Evolutionary conservation across 2,329 filamentous ascomycete species (phyloP), one percentile per base, ranked within the genome.

Genomic region (Fusarium sp.): DNA sequence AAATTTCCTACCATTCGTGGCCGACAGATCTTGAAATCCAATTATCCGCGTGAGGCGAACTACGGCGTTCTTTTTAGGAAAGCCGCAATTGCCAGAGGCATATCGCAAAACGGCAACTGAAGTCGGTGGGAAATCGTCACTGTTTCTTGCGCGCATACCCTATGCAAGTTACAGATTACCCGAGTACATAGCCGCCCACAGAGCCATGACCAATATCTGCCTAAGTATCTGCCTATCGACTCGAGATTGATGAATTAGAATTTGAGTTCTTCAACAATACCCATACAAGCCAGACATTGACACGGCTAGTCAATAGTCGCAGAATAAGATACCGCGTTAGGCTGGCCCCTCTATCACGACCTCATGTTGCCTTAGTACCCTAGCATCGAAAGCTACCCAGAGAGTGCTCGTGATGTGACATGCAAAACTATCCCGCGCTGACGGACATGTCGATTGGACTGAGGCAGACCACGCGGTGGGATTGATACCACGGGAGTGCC

Each of bases 401-500:
- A 51, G 26, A 55, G 44, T 31, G 28, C 63, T 53, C 46, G 63
- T 56, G 55, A 58, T 59, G 63, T 53, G 62, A 63, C 62, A 60
- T 53, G 58, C 63, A 58, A 67, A 39, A 52, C 46, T 55, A 71
- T 72, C 62, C 66, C 62, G 50, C 72, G 58, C 49, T 57, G 63
- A 62, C 50, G 51, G 38, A 33, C 57, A 55, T 58, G 46, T 52
- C 63, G 40, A 55, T 49, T 61, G 63, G 50, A 46, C 51, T 60
- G 54, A 56, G 63, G 56, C 44, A 57, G 69, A 68, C 58, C 69
- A 67, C 64, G 58, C 53, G 48, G 49, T 58, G 66, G 51, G 43
- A 72, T 63, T 44, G 55, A 67, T 65, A 59, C 59, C 51, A 69
- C 72, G 72, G 72, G 72, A 74, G 72, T 60, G 72, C 65, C 72